Evolutionary conservation across 495 filamentous ascomycete species (phyloP), one percentile per base, ranked within the genome.

Genomic region (Cercophora newfieldiana): DNA sequence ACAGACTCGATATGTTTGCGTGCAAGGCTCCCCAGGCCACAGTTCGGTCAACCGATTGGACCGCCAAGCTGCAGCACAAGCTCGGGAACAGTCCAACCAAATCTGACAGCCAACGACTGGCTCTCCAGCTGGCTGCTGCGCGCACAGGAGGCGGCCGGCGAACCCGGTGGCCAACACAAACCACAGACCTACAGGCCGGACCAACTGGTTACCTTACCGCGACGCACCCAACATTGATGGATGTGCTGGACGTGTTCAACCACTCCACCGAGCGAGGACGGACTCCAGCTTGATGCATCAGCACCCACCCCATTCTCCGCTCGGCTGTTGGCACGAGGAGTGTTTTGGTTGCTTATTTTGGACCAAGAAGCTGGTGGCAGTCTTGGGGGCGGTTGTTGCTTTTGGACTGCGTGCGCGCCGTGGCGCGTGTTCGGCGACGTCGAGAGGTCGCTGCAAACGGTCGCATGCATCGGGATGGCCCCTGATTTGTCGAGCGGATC

Each of bases 401-500:
- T 44, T 8, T 44, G 10, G 37, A 44, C 12, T 44, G 37, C 2
- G 22, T 7, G 24, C 60, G 60, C 26, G 60, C 18, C 19, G 29
- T 31, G 31, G 58, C 58, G 58, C 58, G 58, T 60, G 31, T 44
- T 60, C 33, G 21, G 7, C 21, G 19, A 25, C 19, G 25, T 21
- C 30, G 25, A 48, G 31, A 60, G 31, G 58, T 48, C 58, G 33
- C 51, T 60, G 10, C 22, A 48, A 22, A 7, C 14, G 58, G 58
- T 30, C 58, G 58, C 58, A 60, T 60, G 14, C 58, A 48, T 44
- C 53, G 63, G 63, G 19, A 29, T 18, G 63, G 8, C 29, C 63
- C 30, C 63, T 65, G 63, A 65, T 65, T 65, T 65, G 63, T 53
- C 63, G 26, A 59, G 53, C n/a, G 14, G 24, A 47, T 29, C 53